Evolutionary conservation across 2,329 filamentous ascomycete genomes (phyloP).

Genomic region (Coniella vitis): DNA sequence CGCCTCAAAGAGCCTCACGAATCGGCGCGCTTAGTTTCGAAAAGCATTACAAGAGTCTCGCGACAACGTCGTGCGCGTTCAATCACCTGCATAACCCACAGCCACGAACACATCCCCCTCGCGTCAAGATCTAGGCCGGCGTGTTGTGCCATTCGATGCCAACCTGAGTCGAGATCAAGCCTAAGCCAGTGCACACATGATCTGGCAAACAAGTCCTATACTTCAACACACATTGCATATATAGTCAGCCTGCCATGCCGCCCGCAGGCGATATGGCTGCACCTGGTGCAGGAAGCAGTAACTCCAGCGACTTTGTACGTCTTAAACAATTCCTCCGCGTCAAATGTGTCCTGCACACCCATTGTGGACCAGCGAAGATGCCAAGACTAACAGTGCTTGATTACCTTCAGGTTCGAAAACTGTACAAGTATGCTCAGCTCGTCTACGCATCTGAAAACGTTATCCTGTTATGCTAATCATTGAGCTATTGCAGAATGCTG

Average conservation of each 20-base stretch:
- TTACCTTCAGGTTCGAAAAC: conserved; percentile 73
- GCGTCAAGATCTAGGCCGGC: too few relatives aligned
- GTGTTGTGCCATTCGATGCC: too few relatives aligned
- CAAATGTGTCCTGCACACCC: too few relatives aligned
- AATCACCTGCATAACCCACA: too few relatives aligned
- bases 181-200: background rate
- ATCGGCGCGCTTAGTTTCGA: background rate
- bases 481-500: conserved; percentile 64
- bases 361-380: background rate
- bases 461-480: conserved; percentile 22
- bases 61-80: too few relatives aligned
- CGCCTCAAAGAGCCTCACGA: background rate
- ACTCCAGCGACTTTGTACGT: conserved; percentile 94
- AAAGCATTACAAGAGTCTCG: background rate
- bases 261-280: conserved; percentile 31
- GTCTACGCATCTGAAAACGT: background rate
- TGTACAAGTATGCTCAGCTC: conserved; percentile 74
- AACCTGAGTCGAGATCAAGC: background rate
- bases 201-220: background rate
- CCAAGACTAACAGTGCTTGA: background rate
- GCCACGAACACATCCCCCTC: too few relatives aligned
- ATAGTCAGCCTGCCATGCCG: conserved; percentile 23
- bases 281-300: conserved; percentile 50
- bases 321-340: background rate
- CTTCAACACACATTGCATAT: background rate